Evolutionary conservation across 257 asterid species (phyloP).

Genomic region (Anisodus acutangulus): DNA sequence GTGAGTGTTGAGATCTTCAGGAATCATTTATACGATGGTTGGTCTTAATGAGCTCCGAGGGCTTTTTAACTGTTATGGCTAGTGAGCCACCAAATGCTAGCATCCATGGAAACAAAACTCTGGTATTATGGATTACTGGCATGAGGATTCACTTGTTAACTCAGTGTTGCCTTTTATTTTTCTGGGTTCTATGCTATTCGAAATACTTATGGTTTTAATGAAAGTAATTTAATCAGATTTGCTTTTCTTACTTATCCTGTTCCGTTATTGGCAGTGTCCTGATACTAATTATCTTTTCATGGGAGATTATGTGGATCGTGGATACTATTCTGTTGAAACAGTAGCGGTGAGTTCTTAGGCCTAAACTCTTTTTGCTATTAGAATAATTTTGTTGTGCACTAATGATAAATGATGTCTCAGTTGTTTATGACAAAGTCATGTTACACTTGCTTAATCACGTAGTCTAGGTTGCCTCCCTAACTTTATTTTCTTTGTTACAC

Average conservation of each 20-base stretch:
- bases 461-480: neutral
- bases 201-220: neutral
- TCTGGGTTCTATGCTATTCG: too few species aligned
- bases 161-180: neutral
- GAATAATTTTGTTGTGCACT: neutral
- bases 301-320: conserved; percentile 92
- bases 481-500: too few species aligned
- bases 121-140: neutral
- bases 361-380: neutral
- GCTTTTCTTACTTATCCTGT: neutral
- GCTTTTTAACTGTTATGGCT: neutral
- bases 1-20: neutral
- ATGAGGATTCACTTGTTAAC: neutral
- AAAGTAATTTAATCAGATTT: neutral
- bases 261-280: conserved; percentile 62
- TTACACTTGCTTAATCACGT: neutral
- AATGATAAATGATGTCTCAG: neutral
- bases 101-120: neutral
- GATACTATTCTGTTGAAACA: conserved; percentile 84
- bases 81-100: neutral
- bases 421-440: neutral
- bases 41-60: neutral
- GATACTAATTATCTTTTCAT: conserved; percentile 82
- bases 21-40: neutral
- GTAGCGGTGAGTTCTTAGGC: conserved; percentile 55